Conservation (phyloP, 2,329 filamentous ascomycete genomes). For the Conoideocrella luteorostrata region DNA sequence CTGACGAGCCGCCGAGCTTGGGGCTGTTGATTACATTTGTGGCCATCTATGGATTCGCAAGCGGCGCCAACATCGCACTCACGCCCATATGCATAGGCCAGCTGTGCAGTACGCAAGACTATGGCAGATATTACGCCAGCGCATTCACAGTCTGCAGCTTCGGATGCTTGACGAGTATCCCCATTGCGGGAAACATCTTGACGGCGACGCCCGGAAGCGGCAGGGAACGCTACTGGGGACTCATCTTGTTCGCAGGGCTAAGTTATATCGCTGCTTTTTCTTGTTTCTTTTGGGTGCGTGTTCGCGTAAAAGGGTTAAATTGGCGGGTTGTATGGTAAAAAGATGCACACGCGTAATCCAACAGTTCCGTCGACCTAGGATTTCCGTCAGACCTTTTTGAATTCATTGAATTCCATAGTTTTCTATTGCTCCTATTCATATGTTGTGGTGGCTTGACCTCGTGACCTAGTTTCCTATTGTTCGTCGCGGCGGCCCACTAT, state of each 20-base stretch:
- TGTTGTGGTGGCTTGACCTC: too few relatives aligned
- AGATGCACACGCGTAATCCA: too few relatives aligned
- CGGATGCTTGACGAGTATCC: conserved; percentile 47
- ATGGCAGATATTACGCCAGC: conserved; percentile 70
- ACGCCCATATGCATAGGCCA: conserved; percentile 77
- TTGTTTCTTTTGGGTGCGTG: conserved; percentile 9
- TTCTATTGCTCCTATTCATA: too few relatives aligned
- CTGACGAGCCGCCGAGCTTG: conserved; percentile 17
- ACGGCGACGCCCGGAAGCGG: conserved; percentile 1
- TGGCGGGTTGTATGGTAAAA: too few relatives aligned
- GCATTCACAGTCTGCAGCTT: conserved; percentile 74
- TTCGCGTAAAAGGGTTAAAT: conserved; percentile 3
- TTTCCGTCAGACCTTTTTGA: too few relatives aligned
- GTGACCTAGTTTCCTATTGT: too few relatives aligned
- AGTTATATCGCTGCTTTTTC: too few relatives aligned
- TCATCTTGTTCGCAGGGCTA: conserved; percentile 4
- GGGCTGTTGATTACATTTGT: conserved; percentile 58
- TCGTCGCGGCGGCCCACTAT: too few relatives aligned
- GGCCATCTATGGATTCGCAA: conserved; percentile 71
- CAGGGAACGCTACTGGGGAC: conserved; percentile 9
- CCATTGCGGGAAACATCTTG: conserved; percentile 34
- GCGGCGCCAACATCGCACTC: conserved; percentile 70
- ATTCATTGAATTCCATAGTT: too few relatives aligned
- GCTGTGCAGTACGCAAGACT: conserved; percentile 68
- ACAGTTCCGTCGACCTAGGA: too few relatives aligned